These are phyloP conservation scores for Penicillium steckii DNA, from an alignment of 495 filamentous ascomycete species.

Conservation along the genomic window DNA sequence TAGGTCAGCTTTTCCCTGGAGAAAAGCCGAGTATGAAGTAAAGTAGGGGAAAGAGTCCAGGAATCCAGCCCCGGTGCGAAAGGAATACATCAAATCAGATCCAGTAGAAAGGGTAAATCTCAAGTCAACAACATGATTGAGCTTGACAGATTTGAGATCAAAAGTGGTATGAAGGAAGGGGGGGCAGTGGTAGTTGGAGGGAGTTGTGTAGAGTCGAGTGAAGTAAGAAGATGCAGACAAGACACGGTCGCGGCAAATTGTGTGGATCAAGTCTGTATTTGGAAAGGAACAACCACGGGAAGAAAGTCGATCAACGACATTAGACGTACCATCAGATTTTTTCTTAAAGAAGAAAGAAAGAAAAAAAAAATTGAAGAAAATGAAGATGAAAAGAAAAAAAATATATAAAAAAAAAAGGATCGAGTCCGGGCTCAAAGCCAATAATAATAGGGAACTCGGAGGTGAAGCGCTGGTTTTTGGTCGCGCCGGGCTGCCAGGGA, in stretches of 20 bases:
- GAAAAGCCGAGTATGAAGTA: too few relatives aligned
- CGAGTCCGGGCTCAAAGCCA: neutral
- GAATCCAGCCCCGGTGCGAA: too few relatives aligned
- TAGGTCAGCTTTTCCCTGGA: too few relatives aligned
- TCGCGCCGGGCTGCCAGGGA: constrained; percentile 40
- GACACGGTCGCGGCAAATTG: constrained; percentile 34
- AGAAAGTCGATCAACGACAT: constrained; percentile 20
- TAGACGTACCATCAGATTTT: too few relatives aligned
- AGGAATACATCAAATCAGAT: too few relatives aligned
- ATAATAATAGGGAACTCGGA: neutral
- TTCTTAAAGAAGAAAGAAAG: constrained; percentile 3
- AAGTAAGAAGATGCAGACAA: constrained; percentile 15
- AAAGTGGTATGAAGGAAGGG: too few relatives aligned
- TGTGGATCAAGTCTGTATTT: constrained; percentile 22
- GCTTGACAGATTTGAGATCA: too few relatives aligned
- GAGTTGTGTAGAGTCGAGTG: too few relatives aligned
- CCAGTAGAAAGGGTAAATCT: too few relatives aligned
- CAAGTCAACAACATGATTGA: too few relatives aligned
- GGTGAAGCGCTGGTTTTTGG: constrained; percentile 10
- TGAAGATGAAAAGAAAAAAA: neutral
- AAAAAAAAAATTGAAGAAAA: constrained; percentile 4
- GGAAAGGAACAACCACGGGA: constrained; percentile 9
- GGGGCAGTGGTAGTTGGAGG: neutral
- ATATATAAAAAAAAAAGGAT: neutral
- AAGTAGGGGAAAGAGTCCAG: too few relatives aligned